Evolutionary conservation across 257 asterid genomes (phyloP).

Genomic region (Knoxia roxburghii): DNA sequence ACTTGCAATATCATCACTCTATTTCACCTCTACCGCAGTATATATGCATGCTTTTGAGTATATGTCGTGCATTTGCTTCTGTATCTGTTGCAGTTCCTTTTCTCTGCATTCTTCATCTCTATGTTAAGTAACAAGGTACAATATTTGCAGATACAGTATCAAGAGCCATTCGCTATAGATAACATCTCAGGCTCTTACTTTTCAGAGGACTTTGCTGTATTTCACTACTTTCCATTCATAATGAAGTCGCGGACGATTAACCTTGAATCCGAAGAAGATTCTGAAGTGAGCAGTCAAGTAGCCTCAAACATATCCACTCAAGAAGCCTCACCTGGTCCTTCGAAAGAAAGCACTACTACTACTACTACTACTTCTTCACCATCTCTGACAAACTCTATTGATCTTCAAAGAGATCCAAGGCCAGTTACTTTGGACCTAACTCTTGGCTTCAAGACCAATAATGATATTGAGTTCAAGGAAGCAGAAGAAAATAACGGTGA

Average conservation of each 20-base stretch:
- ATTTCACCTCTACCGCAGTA: background rate
- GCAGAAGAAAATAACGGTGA: slow-evolving; percentile 15
- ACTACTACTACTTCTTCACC: no score
- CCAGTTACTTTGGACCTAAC: slow-evolving; percentile 67
- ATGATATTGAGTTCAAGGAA: slow-evolving; percentile 23
- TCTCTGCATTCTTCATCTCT: background rate
- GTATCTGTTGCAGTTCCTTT: background rate
- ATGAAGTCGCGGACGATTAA: slow-evolving; percentile 49
- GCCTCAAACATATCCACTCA: slow-evolving; percentile 52
- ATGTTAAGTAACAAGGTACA: background rate
- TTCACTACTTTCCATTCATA: slow-evolving; percentile 5
- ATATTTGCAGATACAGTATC: slow-evolving; percentile 16
- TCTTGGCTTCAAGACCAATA: slow-evolving; percentile 44
- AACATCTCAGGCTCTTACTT: background rate
- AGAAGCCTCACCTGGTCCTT: slow-evolving; percentile 36
- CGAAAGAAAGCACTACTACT: slow-evolving; percentile 37
- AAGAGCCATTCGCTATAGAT: background rate
- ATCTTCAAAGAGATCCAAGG: slow-evolving; percentile 15
- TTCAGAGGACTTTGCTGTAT: background rate
- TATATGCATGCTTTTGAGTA: background rate
- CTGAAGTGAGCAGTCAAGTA: slow-evolving; percentile 66
- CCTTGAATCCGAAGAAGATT: slow-evolving; percentile 72
- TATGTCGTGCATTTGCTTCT: background rate
- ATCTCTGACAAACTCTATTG: slow-evolving; percentile 24
- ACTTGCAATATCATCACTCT: background rate